Evolutionary conservation across 371 early-diverging fungal species (phyloP).

Genomic region (Aphelidium insulamus): DNA sequence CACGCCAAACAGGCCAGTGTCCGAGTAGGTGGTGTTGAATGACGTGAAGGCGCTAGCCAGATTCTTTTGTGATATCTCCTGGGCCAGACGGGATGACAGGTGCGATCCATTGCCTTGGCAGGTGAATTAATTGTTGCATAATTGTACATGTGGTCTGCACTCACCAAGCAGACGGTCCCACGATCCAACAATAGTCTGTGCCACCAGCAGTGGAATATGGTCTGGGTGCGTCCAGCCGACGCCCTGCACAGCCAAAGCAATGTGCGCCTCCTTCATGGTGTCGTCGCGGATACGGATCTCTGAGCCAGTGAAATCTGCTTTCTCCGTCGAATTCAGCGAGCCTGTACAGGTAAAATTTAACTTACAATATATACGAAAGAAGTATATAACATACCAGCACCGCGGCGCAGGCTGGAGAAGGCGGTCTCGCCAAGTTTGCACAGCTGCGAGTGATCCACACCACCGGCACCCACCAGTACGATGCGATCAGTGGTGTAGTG

Average conservation of each 20-base stretch:
- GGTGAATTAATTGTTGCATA: no score
- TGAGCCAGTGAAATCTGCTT: slow-evolving; percentile 61
- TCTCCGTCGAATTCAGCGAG: slow-evolving; percentile 6
- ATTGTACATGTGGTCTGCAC: no score
- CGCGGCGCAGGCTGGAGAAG: slow-evolving; percentile 51
- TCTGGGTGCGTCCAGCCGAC: slow-evolving; percentile 82
- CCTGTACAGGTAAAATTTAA: no score
- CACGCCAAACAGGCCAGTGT: slow-evolving; percentile 94
- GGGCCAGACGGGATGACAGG: slow-evolving; percentile 61
- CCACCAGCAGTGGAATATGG: slow-evolving; percentile 81
- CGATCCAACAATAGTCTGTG: slow-evolving; percentile 81
- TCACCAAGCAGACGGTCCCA: slow-evolving; percentile 87
- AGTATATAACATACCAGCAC: no score
- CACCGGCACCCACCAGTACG: slow-evolving; percentile 85
- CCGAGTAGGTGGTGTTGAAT: slow-evolving; percentile 92
- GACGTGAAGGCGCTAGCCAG: slow-evolving; percentile 92
- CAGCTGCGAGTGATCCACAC: slow-evolving; percentile 76
- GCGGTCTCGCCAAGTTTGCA: slow-evolving; percentile 71
- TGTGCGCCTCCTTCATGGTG: slow-evolving; percentile 70
- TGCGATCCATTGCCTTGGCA: no score
- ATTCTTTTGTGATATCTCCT: slow-evolving; percentile 49
- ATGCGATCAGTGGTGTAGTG: slow-evolving; percentile 93
- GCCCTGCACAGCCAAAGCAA: slow-evolving; percentile 90
- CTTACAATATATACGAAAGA: no score
- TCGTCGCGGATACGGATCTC: slow-evolving; percentile 69